Evolutionary conservation across 2,329 filamentous ascomycete genomes (phyloP).

Genomic region (Basipetospora chlamydospora): DNA sequence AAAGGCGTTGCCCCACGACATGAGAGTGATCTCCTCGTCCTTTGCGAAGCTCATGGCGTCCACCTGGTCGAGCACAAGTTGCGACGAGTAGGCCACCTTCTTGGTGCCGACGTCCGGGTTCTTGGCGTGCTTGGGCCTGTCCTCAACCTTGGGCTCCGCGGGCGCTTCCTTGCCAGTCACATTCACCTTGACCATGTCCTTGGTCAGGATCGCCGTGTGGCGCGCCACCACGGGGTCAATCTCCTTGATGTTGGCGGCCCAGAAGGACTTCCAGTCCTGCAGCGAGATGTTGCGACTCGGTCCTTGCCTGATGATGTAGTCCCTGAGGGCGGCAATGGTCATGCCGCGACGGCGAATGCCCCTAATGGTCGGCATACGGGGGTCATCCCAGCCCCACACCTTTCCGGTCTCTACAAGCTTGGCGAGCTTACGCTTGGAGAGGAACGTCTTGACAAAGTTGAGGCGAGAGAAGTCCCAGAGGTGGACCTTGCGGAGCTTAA

Average conservation of each 20-base stretch:
- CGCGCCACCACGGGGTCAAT: slow-evolving; percentile 65
- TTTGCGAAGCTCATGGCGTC: slow-evolving; percentile 70
- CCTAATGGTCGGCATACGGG: slow-evolving; percentile 72
- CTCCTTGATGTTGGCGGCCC: slow-evolving; percentile 65
- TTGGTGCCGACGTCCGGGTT: slow-evolving; percentile 74
- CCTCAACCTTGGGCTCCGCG: slow-evolving; percentile 46
- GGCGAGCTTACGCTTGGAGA: slow-evolving; percentile 76
- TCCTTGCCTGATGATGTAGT: slow-evolving; percentile 75
- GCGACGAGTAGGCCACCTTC: slow-evolving; percentile 64
- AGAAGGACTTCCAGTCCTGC: slow-evolving; percentile 69
- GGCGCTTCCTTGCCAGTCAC: slow-evolving; percentile 56
- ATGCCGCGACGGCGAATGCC: slow-evolving; percentile 66
- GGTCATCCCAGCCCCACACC: slow-evolving; percentile 78
- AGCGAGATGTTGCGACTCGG: slow-evolving; percentile 72
- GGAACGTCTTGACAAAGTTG: slow-evolving; percentile 70
- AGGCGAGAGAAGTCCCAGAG: slow-evolving; percentile 78
- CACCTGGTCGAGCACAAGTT: slow-evolving; percentile 70
- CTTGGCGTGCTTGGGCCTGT: slow-evolving; percentile 81
- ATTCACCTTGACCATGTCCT: slow-evolving; percentile 56
- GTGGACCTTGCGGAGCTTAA: slow-evolving; percentile 61
- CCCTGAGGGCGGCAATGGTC: slow-evolving; percentile 63
- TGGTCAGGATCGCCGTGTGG: slow-evolving; percentile 57
- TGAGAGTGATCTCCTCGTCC: slow-evolving; percentile 85
- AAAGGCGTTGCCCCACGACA: slow-evolving; percentile 83
- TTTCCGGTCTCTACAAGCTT: slow-evolving; percentile 64